Conservation (phyloP, 257 asterid genomes). For the Misopates orontium region DNA sequence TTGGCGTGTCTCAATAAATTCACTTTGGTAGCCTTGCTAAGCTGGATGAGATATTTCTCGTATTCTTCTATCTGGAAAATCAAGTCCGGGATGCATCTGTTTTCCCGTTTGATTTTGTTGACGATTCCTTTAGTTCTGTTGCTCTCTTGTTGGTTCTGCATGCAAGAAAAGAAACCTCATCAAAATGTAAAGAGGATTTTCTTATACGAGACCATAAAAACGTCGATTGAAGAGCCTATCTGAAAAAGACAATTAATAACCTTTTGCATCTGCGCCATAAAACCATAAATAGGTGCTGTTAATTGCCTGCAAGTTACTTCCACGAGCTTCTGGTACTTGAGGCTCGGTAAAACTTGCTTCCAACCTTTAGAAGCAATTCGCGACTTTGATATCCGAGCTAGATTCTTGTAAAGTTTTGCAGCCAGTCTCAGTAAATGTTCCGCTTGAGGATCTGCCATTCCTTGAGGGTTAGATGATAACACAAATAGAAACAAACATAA, state of each 20-base stretch:
- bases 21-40: constrained; percentile 69
- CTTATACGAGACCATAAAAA: neutral
- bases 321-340: constrained; percentile 69
- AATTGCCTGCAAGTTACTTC: constrained; percentile 75
- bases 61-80: constrained; percentile 84
- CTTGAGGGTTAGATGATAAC: constrained; percentile 19
- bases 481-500: neutral
- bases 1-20: constrained; percentile 76
- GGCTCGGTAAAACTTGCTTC: constrained; percentile 66
- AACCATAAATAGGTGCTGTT: constrained; percentile 68
- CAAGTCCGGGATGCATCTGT: constrained; percentile 80
- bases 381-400: constrained; percentile 73
- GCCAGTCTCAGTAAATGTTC: constrained; percentile 64
- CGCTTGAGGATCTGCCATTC: constrained; percentile 70
- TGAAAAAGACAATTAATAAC: constrained; percentile 32
- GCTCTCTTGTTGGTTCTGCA: constrained; percentile 71
- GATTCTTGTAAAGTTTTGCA: constrained; percentile 68
- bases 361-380: constrained; percentile 62
- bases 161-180: constrained; percentile 2
- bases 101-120: constrained; percentile 77
- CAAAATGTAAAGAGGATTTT: neutral
- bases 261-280: constrained; percentile 69
- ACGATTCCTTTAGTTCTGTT: constrained; percentile 51
- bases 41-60: constrained; percentile 72
- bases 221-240: neutral